phyloP scores from a whole-genome alignment of 306 rosid genomes.

The Cucumis sativus region DNA sequence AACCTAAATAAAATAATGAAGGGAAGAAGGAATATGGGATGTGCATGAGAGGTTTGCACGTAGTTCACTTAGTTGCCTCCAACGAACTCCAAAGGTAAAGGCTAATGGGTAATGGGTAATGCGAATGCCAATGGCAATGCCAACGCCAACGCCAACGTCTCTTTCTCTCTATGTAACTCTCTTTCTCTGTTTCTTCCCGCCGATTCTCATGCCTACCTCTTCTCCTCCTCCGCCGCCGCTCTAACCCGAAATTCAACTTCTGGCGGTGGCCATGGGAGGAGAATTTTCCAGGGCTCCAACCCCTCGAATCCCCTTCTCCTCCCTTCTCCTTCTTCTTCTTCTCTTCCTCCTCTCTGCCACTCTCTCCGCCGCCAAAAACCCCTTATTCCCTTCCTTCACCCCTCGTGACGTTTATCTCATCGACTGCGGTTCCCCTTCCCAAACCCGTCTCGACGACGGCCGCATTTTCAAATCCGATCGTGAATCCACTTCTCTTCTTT shows the following conservation, averaged over 20 bases:
- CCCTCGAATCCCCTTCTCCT: constrained; percentile 17
- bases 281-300: constrained; percentile 8
- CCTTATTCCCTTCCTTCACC: constrained; percentile 13
- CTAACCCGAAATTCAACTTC: not conserved
- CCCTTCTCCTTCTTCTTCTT: constrained; percentile 3
- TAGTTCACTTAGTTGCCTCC: constrained; percentile 20
- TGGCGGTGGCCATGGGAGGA: constrained; percentile 21
- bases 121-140: too few species aligned
- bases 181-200: too few species aligned
- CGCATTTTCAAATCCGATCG: constrained; percentile 68
- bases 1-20: too few species aligned
- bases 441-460: constrained; percentile 37
- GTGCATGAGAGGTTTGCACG: constrained; percentile 21
- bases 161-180: not conserved
- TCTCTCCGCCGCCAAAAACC: constrained; percentile 2
- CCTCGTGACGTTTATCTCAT: constrained; percentile 56
- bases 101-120: not conserved
- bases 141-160: too few species aligned
- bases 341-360: constrained; percentile 5
- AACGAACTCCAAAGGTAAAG: constrained; percentile 12
- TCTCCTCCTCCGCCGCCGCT: constrained; percentile 8
- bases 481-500: constrained; percentile 41
- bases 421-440: constrained; percentile 48
- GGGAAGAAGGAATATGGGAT: not conserved
- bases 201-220: too few species aligned